Base-by-base conservation (phyloP, 805 yeast genomes). In the Ogataea allantospora region DNA sequence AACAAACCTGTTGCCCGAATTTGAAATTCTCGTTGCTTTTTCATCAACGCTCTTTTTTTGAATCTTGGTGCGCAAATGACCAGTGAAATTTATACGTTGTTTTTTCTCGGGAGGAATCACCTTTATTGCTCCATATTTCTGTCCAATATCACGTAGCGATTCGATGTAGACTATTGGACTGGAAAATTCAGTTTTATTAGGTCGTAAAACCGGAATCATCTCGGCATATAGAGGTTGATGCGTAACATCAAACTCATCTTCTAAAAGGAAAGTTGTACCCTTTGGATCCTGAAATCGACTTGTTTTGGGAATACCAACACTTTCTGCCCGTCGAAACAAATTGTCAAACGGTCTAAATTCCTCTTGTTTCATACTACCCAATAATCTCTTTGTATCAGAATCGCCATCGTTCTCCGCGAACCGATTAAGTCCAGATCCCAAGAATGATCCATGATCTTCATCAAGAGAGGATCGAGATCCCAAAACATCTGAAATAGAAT, bases 101-200 rank as follows among this genome's bases (percentile, higher is more conserved):
- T 14, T 24, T 30, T 30, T 30, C 9, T 11, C 16, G 12, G 91
- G 89, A 4, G 95, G 81, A 6, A 74, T 66, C 2, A 89, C 56
- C 53, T 88, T 89, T 29, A 88, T 61, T 52, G 93, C 88, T 0
- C 96, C 96, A 56, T 71, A 77, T 19, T 63, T 56, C 21, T 56
- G 60, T 2, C 93, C 95, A 7, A 70, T 50, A 0, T 70, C 66
- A 9, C 62, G 57, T 1, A 77, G 58, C 10, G 74, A 66, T 15
- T 83, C 81, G 12, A 86, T 64, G 47, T 79, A 83, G n/a, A 57
- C 58, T 14, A 82, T 73, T 1, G 95, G 95, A 55, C 83, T 80
- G 8, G 59, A 53, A 43, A 80, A 75, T 49, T 84, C 80, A 17
- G 67, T 68, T 13, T 61, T 63, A 1, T 79, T 63, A 2, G 89